These are phyloP conservation scores for Juglanconis juglandina DNA, from an alignment of 2,329 filamentous ascomycete genomes.

Conservation along the genomic window DNA sequence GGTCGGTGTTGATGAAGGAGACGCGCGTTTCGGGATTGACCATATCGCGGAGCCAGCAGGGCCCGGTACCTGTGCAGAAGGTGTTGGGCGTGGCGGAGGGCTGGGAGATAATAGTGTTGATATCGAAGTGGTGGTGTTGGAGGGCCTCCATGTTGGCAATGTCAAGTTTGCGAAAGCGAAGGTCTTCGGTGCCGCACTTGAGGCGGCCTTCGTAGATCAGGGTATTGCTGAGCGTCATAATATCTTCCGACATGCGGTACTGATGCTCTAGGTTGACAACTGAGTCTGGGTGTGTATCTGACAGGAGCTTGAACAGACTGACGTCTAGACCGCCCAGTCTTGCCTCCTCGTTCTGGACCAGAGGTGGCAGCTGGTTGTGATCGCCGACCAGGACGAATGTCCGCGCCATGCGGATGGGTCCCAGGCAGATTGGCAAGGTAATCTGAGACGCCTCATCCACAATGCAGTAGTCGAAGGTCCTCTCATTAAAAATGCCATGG, in stretches of 20 bases:
- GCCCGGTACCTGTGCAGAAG: constrained; percentile 50
- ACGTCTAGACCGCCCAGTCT: constrained; percentile 83
- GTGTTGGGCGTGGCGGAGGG: constrained; percentile 36
- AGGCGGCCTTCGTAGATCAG: constrained; percentile 90
- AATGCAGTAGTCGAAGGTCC: constrained; percentile 95
- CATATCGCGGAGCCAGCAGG: constrained; percentile 75
- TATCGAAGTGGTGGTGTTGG: constrained; percentile 55
- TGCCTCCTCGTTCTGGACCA: constrained; percentile 90
- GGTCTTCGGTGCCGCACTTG: constrained; percentile 78
- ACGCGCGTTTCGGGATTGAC: constrained; percentile 70
- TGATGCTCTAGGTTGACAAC: constrained; percentile 93
- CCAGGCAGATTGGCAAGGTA: constrained; percentile 88
- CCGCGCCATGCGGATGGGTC: constrained; percentile 86
- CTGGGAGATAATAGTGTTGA: constrained; percentile 39
- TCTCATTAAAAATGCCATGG: constrained; percentile 81
- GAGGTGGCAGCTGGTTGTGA: constrained; percentile 90
- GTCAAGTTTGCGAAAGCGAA: constrained; percentile 66
- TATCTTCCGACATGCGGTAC: constrained; percentile 96
- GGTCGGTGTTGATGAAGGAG: constrained; percentile 86
- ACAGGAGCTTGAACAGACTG: constrained; percentile 89
- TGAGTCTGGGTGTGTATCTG: constrained; percentile 79
- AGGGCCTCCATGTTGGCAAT: constrained; percentile 66
- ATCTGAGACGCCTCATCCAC: constrained; percentile 98
- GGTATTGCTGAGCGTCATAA: constrained; percentile 90
- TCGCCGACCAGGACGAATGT: constrained; percentile 96